Evolutionary conservation across 2,329 filamentous ascomycete species (phyloP).

Genomic region (Beauveria medogensis): DNA sequence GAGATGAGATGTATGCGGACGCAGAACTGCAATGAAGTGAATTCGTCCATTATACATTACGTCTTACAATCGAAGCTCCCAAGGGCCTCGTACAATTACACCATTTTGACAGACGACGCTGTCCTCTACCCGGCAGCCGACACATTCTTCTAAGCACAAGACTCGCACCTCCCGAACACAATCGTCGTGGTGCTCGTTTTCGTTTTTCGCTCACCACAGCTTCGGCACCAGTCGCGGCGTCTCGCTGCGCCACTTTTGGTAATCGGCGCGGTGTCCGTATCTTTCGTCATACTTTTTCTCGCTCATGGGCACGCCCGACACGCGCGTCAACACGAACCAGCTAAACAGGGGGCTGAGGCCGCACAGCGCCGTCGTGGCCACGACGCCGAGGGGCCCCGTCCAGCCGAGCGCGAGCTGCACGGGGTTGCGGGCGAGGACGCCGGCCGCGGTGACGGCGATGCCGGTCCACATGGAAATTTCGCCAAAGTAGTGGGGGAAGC

Average conservation of each 20-base stretch:
- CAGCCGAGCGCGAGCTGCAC: conserved; percentile 51
- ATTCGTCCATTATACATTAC: no score
- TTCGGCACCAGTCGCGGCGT: conserved; percentile 59
- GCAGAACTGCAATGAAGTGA: no score
- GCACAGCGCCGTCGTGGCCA: conserved; percentile 34
- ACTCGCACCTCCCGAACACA: no score
- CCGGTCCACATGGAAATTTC: conserved; percentile 63
- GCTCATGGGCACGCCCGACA: conserved; percentile 57
- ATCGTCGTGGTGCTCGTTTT: not conserved
- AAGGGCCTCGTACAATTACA: no score
- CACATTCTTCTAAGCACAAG: no score
- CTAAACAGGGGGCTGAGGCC: conserved; percentile 56
- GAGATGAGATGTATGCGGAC: no score
- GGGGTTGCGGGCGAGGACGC: conserved; percentile 44
- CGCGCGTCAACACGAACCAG: conserved; percentile 53
- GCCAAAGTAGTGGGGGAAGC: conserved; percentile 68
- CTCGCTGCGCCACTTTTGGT: conserved; percentile 59
- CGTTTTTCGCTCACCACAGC: conserved; percentile 29
- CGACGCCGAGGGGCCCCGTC: conserved; percentile 28
- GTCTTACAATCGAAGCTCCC: no score
- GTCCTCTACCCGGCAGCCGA: no score
- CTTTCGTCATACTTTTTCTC: conserved; percentile 61
- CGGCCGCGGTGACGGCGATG: conserved; percentile 51
- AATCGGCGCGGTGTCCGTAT: conserved; percentile 56
- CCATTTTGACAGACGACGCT: no score